These are phyloP conservation scores for Ophioceras dolichostomum DNA, from an alignment of 2,329 filamentous ascomycete genomes.

Conservation along the genomic window DNA sequence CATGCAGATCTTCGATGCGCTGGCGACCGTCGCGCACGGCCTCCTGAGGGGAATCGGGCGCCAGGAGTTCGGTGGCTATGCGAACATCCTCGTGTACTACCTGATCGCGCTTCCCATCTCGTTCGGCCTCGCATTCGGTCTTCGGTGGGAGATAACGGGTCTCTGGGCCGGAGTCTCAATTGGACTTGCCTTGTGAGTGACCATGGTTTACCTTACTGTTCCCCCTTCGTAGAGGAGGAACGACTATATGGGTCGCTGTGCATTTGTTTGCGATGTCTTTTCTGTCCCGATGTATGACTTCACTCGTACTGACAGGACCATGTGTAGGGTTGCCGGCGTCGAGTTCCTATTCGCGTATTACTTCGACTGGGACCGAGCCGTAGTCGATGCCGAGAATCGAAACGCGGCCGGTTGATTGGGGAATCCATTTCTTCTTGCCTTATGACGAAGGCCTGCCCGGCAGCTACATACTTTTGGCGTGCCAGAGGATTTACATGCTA, in stretches of 20 bases:
- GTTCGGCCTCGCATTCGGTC: conserved; percentile 63
- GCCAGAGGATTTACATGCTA: too few species aligned
- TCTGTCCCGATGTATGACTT: too few species aligned
- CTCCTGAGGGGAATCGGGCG: conserved; percentile 77
- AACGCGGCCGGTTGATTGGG: conserved; percentile 19
- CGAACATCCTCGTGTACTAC: conserved; percentile 82
- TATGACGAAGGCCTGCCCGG: too few species aligned
- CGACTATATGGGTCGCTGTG: not conserved
- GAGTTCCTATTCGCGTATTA: conserved; percentile 39
- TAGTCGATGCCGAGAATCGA: conserved; percentile 36
- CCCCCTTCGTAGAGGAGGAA: not conserved
- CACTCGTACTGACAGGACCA: too few species aligned
- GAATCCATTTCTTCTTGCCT: too few species aligned
- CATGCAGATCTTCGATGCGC: conserved; percentile 81
- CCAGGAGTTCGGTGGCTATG: conserved; percentile 81
- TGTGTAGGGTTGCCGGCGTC: conserved; percentile 32
- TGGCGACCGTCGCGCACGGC: conserved; percentile 71
- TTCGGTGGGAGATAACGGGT: conserved; percentile 66
- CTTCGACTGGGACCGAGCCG: conserved; percentile 42
- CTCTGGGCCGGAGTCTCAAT: conserved; percentile 72
- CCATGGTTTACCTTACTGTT: too few species aligned
- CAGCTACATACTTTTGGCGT: too few species aligned
- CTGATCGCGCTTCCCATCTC: conserved; percentile 73
- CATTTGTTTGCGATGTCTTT: too few species aligned
- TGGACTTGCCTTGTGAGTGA: conserved; percentile 51